phyloP scores from a whole-genome alignment of 192 early-diverging fungal species.

The Paraglomus occultum region DNA sequence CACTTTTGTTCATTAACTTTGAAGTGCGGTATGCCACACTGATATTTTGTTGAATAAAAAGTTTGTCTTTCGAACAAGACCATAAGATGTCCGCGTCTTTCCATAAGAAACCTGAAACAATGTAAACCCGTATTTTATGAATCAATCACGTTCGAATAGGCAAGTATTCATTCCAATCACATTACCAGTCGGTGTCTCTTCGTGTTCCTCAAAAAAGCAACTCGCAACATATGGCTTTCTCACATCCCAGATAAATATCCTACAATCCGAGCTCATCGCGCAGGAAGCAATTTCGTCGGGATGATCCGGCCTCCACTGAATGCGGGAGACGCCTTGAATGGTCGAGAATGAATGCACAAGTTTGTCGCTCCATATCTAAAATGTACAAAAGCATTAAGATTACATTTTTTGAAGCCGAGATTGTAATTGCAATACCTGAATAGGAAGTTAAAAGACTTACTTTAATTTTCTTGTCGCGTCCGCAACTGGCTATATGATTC shows the following conservation, averaged over 20 bases:
- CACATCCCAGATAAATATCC: constrained; percentile 76
- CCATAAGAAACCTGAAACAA: constrained; percentile 64
- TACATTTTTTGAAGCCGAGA: background rate
- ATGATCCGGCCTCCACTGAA: constrained; percentile 70
- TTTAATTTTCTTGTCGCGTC: constrained; percentile 75
- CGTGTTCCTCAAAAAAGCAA: constrained; percentile 67
- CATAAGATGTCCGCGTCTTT: constrained; percentile 56
- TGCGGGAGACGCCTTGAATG: constrained; percentile 61
- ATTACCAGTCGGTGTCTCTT: constrained; percentile 65
- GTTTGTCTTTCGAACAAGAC: constrained; percentile 77
- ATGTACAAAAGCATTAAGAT: too few relatives aligned
- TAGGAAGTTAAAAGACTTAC: constrained; percentile 32
- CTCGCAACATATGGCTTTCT: constrained; percentile 64
- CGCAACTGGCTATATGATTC: constrained; percentile 68
- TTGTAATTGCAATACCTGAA: background rate
- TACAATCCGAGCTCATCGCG: constrained; percentile 55
- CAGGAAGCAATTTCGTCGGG: constrained; percentile 71
- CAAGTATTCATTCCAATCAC: background rate
- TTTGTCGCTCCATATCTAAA: too few relatives aligned
- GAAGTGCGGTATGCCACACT: constrained; percentile 44
- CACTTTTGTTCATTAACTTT: constrained; percentile 50
- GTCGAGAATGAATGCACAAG: constrained; percentile 44
- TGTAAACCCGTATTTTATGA: background rate
- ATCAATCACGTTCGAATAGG: background rate
- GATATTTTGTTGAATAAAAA: constrained; percentile 62